These are phyloP conservation scores for Secale cereale DNA, from an alignment of 176 grass and related monocot species.

Conservation along the genomic window DNA sequence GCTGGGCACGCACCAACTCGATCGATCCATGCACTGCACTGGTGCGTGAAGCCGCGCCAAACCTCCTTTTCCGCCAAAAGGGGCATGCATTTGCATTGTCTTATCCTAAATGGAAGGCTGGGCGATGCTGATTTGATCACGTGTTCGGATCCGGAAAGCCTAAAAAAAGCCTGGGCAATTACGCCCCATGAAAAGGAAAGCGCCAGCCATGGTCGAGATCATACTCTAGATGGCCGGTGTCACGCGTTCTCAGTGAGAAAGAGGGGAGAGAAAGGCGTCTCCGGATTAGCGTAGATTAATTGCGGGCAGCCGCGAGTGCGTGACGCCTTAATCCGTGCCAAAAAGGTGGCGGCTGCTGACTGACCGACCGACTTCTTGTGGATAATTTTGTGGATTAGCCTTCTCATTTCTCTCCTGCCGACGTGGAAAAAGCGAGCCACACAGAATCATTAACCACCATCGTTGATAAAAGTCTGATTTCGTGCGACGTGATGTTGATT, in stretches of 20 bases:
- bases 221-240: neutral
- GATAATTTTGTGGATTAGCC: constrained; percentile 45
- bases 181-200: neutral
- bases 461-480: neutral
- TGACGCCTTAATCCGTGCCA: neutral
- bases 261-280: neutral
- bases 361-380: neutral
- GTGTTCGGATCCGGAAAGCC: constrained; percentile 13
- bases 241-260: constrained; percentile 8
- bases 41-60: neutral
- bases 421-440: constrained; percentile 18
- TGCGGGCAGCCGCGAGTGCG: neutral
- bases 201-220: too few species aligned
- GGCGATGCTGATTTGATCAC: neutral
- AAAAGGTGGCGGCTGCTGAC: neutral
- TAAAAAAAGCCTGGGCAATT: neutral
- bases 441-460: neutral
- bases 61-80: constrained; percentile 32
- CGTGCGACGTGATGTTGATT: neutral
- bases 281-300: constrained; percentile 20
- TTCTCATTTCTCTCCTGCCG: neutral
- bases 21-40: neutral
- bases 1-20: neutral
- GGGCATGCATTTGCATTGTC: neutral
- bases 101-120: constrained; percentile 21